These are phyloP conservation scores for Plasmodium fragile DNA, from an alignment of 169 alveolate species.

Conservation along the genomic window DNA sequence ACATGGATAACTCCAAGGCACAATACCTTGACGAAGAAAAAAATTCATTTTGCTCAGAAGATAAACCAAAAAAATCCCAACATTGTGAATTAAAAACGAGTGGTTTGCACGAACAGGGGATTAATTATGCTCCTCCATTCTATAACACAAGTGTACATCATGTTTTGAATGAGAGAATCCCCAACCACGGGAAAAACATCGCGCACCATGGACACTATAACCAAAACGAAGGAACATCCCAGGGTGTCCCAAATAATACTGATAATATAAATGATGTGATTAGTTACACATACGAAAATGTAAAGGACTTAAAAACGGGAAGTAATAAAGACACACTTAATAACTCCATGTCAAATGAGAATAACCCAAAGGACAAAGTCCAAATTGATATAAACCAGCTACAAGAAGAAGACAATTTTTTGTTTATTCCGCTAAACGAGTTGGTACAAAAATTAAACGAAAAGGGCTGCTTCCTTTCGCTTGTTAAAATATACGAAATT, in stretches of 20 bases:
- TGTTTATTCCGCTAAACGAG: constrained; percentile 67
- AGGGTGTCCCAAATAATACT: not conserved
- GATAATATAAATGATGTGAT: not conserved
- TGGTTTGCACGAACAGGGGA: not conserved
- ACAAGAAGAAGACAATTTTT: constrained; percentile 52
- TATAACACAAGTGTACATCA: not conserved
- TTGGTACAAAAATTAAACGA: constrained; percentile 62
- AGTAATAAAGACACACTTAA: not conserved
- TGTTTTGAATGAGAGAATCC: not conserved
- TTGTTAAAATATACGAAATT: constrained; percentile 64
- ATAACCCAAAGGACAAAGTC: not conserved
- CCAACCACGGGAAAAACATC: not conserved
- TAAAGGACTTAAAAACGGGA: constrained; percentile 1
- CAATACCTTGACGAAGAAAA: not conserved
- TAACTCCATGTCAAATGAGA: not conserved
- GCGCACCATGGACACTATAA: not conserved
- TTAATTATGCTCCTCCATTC: not conserved
- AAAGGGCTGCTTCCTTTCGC: constrained; percentile 26
- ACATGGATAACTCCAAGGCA: not conserved
- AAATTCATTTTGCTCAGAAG: not conserved
- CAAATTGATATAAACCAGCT: constrained; percentile 18
- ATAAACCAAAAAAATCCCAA: not conserved
- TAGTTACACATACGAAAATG: not conserved
- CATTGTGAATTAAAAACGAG: not conserved
- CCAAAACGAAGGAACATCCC: not conserved